Base-by-base conservation (phyloP, 192 early-diverging fungal genomes). In the Coemansia sp. region DNA sequence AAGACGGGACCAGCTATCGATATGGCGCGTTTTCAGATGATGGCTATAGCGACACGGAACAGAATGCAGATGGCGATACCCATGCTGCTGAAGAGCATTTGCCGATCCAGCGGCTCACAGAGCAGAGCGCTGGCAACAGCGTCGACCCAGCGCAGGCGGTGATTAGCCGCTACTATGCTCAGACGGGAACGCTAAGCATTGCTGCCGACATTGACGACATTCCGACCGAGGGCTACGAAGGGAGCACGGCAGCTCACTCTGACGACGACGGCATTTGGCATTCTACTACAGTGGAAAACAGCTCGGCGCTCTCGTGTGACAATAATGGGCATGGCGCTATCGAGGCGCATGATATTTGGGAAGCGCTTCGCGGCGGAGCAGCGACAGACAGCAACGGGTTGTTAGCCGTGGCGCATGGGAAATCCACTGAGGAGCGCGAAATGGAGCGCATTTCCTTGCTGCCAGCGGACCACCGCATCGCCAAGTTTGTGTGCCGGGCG, bases 401-500 rank as follows among this genome's bases (percentile, higher is more conserved):
- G 45, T 17, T 47, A 17, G 27, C 45, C 14, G 26, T 36, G 9
- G 35, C 39, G 13, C 41, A 35, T 13, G 54, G 58, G 30, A 50
- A 60, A 55, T 27, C 46, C 18, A 47, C 41, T n/a, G 62, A 61
- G 3, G 73, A 77, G 36, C 42, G 32, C 18, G 73, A 77, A 39
- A 37, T 69, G 63, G 74, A 77, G 45, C 51, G 34, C 33, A 70
- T 66, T 34, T 68, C 67, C 8, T 51, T 33, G 36, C 56, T 77
- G 31, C 67, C 74, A 4, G 63, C 68, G 1, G 63, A 66, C 52
- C 74, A 77, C 68, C 74, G 74, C 18, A 65, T 77, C 22, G 74
- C 74, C 61, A 77, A 77, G 50, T 77, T 77, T 45, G 51, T 77
- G 15, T 60, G 45, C 41, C 62, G 74, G 8, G 74, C 74, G 7